Base-by-base conservation (phyloP, 148 eudicot genomes). In the Cornus suecica region DNA sequence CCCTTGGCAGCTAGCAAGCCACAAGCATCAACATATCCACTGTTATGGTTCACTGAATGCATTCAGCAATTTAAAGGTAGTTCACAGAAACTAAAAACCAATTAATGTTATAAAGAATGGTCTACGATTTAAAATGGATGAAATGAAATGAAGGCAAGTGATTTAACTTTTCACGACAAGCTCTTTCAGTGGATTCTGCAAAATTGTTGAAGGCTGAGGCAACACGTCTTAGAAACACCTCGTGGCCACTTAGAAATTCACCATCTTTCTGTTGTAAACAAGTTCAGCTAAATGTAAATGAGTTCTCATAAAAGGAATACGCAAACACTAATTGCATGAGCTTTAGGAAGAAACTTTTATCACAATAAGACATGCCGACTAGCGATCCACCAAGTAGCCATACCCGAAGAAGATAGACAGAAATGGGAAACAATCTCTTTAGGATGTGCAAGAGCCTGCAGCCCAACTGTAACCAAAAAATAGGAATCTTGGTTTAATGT, bases 351-450 rank as follows among this genome's bases (percentile, higher is more conserved):
- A 34, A 68, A 5, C n/a, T 10, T 34, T 31, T 58, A 51, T 58
- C n/a, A 66, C 34, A 14, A 20, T 10, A 56, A 30, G 56, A 58
- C n/a, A 26, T 66, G 2, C 5, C 56, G 25, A 51, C 32, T 15
- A 66, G 56, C 32, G 67, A 67, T 13, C 74, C 30, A 56, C 32
- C 72, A 72, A 26, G 70, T 16, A 83, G 29, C 10, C 41, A 56
- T 85, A 92, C 99, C 96, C 91, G 97, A 71, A 95, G 86, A 87
- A 95, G 94, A 78, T 87, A 84, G 80, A 95, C 90, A 80, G 97
- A 92, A 28, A 95, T 90, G 48, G 99, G 99, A 72, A 91, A 88
- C 84, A 95, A 84, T 79, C 99, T 89, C 84, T 92, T 92, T 52
- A 95, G 88, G 77, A 95, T 91, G 82, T 95, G 93, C 87, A 92